Percentiles rank a stretch among this genome's conserved stretches.
Evolutionary conservation across 306 rosid species (phyloP).

Genomic region (Dicorynia guianensis): DNA sequence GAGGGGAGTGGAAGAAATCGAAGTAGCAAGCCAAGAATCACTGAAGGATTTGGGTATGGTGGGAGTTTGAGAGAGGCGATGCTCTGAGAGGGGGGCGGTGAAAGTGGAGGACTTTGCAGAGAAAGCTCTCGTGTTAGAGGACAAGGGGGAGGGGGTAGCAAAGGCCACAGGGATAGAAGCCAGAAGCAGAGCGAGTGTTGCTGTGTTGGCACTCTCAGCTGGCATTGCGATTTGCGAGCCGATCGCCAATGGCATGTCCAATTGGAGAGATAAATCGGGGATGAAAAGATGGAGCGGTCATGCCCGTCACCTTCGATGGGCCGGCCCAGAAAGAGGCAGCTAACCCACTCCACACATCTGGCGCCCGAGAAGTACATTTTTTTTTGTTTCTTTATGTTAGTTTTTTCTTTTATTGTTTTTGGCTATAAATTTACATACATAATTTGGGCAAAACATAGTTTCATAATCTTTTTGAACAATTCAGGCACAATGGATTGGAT

Average conservation of each 20-base stretch:
- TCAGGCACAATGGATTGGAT: too few species aligned
- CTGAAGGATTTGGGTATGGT: constrained; percentile 68
- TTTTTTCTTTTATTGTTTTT: too few species aligned
- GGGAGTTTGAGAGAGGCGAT: constrained; percentile 48
- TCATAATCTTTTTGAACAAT: too few species aligned
- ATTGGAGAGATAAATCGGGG: constrained; percentile 6
- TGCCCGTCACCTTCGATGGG: constrained; percentile 44
- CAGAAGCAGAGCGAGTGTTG: constrained; percentile 24
- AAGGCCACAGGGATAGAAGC: constrained; percentile 43
- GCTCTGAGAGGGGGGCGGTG: constrained; percentile 44
- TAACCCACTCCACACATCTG: constrained; percentile 12
- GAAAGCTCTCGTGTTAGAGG: constrained; percentile 59
- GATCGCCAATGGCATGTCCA: neutral
- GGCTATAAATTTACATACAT: too few species aligned
- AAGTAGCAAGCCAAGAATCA: constrained; percentile 54
- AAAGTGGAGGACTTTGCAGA: constrained; percentile 39
- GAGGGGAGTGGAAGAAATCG: constrained; percentile 45
- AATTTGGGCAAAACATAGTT: too few species aligned
- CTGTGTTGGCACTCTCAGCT: too few species aligned
- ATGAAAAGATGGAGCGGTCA: constrained; percentile 35
- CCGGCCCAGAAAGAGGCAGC: neutral
- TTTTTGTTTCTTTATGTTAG: too few species aligned
- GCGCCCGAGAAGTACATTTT: too few species aligned
- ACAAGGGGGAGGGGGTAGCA: constrained; percentile 65
- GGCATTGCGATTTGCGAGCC: too few species aligned